A percentile compares a stretch with the other conserved stretches of the same genome.
These are phyloP conservation scores for Lasiosphaeris hirsuta DNA, from an alignment of 495 filamentous ascomycete genomes.

Conservation along the genomic window DNA sequence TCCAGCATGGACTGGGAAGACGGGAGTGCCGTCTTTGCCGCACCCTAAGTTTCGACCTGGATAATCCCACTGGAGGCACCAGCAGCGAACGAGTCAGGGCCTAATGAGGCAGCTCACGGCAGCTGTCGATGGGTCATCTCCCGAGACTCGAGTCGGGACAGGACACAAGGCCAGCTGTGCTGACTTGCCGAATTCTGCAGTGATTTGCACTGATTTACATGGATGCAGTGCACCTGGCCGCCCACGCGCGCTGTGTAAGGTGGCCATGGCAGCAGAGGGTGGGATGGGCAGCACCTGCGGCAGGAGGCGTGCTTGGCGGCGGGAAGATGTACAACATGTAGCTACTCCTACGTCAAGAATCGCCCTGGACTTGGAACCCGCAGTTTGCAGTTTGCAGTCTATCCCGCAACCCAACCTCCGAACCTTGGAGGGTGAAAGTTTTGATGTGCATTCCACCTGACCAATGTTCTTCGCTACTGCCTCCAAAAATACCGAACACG, in stretches of 20 bases:
- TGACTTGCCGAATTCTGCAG: constrained; percentile 15
- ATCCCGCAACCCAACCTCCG: not conserved
- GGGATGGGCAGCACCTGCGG: not conserved
- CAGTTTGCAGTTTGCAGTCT: not conserved
- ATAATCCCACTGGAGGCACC: not conserved
- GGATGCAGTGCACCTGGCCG: not conserved
- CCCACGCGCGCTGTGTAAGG: not conserved
- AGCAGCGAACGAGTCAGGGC: not conserved
- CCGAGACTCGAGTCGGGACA: not conserved
- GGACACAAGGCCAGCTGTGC: not conserved
- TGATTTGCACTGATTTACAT: constrained; percentile 13
- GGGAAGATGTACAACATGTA: no score
- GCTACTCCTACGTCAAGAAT: not conserved
- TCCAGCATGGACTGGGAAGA: not conserved
- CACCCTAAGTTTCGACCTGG: not conserved
- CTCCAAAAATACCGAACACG: constrained; percentile 9
- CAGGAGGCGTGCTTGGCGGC: no score
- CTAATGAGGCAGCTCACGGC: not conserved
- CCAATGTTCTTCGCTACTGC: constrained; percentile 15
- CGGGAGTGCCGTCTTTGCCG: not conserved
- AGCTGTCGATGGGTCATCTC: not conserved
- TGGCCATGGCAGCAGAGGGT: not conserved
- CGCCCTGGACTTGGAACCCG: not conserved
- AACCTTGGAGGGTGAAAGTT: constrained; percentile 1
- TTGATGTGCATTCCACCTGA: constrained; percentile 8